phyloP scores from a whole-genome alignment of 1,139 yeast genomes.

The Yamadazyma friedrichii region DNA sequence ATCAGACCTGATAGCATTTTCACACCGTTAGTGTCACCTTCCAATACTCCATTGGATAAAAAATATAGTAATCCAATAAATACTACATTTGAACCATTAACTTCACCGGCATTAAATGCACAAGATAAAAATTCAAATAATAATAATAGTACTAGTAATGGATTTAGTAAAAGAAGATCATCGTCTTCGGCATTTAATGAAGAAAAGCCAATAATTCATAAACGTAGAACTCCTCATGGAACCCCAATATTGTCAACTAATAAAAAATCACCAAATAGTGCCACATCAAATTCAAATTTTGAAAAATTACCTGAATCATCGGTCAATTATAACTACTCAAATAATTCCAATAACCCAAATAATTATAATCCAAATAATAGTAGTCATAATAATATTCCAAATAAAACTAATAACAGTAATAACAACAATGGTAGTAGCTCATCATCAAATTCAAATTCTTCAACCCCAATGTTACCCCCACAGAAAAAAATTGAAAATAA shows the following conservation, averaged over 20 bases:
- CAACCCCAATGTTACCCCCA: conserved; percentile 43
- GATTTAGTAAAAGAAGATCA: conserved; percentile 31
- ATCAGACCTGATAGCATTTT: conserved; percentile 52
- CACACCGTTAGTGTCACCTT: conserved; percentile 78
- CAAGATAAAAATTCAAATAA: conserved; percentile 19
- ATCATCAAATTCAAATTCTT: conserved; percentile 10
- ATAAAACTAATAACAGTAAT: neutral
- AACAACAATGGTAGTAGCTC: conserved; percentile 8
- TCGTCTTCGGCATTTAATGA: conserved; percentile 36
- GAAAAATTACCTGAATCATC: conserved; percentile 41
- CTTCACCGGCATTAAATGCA: conserved; percentile 67
- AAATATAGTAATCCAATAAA: conserved; percentile 26
- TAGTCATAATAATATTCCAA: conserved; percentile 10
- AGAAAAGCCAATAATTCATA: conserved; percentile 18
- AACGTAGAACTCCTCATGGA: conserved; percentile 49
- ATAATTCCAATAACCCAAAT: conserved; percentile 1
- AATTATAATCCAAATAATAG: conserved; percentile 14
- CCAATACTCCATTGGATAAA: conserved; percentile 61
- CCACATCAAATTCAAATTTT: conserved; percentile 15
- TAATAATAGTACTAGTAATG: conserved; percentile 3
- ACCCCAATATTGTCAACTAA: conserved; percentile 34
- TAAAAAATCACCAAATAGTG: conserved; percentile 12
- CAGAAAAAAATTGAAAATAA: conserved; percentile 17
- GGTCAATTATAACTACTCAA: conserved; percentile 1
- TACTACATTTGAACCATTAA: conserved; percentile 46